A percentile compares a stretch with the other conserved stretches of the same genome.
Conservation (phyloP, 2,329 filamentous ascomycete genomes). For the Fulvia fulva region DNA sequence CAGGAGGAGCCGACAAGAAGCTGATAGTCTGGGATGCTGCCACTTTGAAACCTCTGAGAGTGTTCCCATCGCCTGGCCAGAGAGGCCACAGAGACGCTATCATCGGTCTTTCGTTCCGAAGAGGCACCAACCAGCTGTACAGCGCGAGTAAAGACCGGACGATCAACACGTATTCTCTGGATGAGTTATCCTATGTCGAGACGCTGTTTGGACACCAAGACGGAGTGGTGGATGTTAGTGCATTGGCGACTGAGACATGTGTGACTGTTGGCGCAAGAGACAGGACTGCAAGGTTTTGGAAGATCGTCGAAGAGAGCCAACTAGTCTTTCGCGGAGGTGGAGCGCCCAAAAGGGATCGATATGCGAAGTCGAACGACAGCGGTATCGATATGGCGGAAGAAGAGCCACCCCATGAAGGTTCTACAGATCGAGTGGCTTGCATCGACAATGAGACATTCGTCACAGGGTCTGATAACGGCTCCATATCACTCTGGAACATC, state of each 20-base stretch:
- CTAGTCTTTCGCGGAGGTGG: conserved; percentile 89
- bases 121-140: conserved; percentile 75
- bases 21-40: conserved; percentile 85
- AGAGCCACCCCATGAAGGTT: conserved; percentile 64
- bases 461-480: conserved; percentile 88
- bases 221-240: conserved; percentile 76
- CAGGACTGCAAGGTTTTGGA: conserved; percentile 89
- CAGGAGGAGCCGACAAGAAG: conserved; percentile 78
- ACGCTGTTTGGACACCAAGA: conserved; percentile 96
- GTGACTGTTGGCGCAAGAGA: conserved; percentile 88
- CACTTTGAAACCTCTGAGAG: conserved; percentile 70
- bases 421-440: conserved; percentile 87
- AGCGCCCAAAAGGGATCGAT: conserved; percentile 32
- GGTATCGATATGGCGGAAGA: conserved; percentile 37
- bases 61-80: conserved; percentile 72
- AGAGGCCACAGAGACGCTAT: conserved; percentile 87
- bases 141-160: conserved; percentile 87
- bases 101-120: conserved; percentile 76
- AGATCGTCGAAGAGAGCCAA: conserved; percentile 91
- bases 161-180: conserved; percentile 90
- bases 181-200: conserved; percentile 90
- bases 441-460: conserved; percentile 86
- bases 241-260: conserved; percentile 80
- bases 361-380: conserved; percentile 46
- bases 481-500: conserved; percentile 79